Evolutionary conservation across 2,329 filamentous ascomycete genomes (phyloP), one percentile per base, ranked within the genome.

Genomic region (Talaromyces sp.): DNA sequence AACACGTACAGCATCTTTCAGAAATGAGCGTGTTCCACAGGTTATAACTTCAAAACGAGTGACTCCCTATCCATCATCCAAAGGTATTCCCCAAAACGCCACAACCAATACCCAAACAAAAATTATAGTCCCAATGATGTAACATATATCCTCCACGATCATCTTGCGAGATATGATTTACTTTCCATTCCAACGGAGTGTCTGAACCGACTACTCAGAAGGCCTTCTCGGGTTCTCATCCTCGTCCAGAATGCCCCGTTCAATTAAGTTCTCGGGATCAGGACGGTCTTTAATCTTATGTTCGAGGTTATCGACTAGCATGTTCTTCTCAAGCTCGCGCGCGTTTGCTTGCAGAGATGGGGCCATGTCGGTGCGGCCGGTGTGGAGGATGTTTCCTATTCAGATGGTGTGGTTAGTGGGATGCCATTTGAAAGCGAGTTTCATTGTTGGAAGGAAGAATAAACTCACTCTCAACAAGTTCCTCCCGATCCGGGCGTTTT

Each of bases 291-390:
- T 84, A 64, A 97, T 86, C 75, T 93, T 93, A 70, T 96, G 91
- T 75, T 96, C 95, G 64, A 97, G 82, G 59, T 84, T 89, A 74
- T 96, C 90, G 62, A 87, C 89, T 14, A 89, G 85, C 92, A 97
- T 96, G 75, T 91, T 88, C 73, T 88, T 91, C 75, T 92, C 86
- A 49, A 97, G 86, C 79, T 96, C 90, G 70, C 85, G 88, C 75
- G 95, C 91, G 64, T 91, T 86, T 59, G 88, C 91, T 71, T 89
- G 87, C 58, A 97, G 80, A 2, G 88, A 84, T 0, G 93, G 92
- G 0, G 92, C 91, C 19, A 89, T 91, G 56, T 77, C 88, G 32
- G 89, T 89, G 54, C 58, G 57, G 59, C 87, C 86, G 19, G 55
- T 50, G 27, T 90, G 90, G 27, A 97, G 86, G 73, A 97, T 96